Evolutionary conservation across 768 basidiomycete species (phyloP), one percentile per base, ranked within the genome.

Genomic region (Russula griseocarnosa): DNA sequence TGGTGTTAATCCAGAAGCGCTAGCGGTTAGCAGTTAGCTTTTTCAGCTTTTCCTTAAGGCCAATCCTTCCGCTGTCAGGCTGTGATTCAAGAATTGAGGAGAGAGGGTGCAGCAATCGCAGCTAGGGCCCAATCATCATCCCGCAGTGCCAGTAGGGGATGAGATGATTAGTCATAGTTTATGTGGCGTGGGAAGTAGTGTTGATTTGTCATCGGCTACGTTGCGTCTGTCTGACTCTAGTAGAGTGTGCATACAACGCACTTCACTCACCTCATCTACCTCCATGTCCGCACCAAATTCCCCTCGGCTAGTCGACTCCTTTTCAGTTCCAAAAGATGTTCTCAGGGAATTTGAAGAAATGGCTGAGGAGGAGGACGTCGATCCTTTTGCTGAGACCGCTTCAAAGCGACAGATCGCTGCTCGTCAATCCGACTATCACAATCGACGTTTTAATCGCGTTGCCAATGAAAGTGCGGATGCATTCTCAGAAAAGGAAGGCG

Each of bases 371-470:
- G 96, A 98, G 71, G 83, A 95, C 75, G 75, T 90, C 71, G 92
- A 95, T 74, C 92, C 91, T 24, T 93, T 93, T 71, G 92, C 91
- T 56, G 94, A 95, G 77, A 95, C 93, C 14, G 91, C 94, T 55
- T 89, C 87, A 60, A 87, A 91, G 71, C 90, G 92, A 64, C 96
- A 98, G 79, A 92, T 98, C 73, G 92, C 95, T 26, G 81, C 90
- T 44, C 84, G 96, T 56, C 93, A 98, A 78, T 90, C 87, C 56
- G 96, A 97, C 73, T 99, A 98, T 73, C 96, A 98, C 73, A 86
- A 89, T 71, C 85, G 94, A 62, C 85, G 94, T 47, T 98, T 98
- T 74, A 84, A 83, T 70, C 87, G 97, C 55, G 83, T 87, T 63
- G 88, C 87, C 32, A 83, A 88, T 65, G 90, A 90, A 47, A 90